Base-by-base conservation (phyloP, 192 early-diverging fungal genomes). In the Coemansia sp. region DNA sequence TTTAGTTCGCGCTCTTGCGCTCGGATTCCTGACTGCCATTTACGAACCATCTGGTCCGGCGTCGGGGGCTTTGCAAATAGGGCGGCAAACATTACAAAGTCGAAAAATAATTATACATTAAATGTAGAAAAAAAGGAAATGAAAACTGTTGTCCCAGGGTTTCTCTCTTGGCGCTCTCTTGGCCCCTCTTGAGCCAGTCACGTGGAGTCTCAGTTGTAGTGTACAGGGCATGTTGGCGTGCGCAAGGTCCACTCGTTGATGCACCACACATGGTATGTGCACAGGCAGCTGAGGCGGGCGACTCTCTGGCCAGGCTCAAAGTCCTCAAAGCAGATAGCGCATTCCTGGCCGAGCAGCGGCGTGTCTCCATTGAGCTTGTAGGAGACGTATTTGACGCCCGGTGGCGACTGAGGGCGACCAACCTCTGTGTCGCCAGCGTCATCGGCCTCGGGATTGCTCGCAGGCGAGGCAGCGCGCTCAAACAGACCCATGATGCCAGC, bases 281-380 rank as follows among this genome's bases (percentile, higher is more conserved):
- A 97, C 23, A 97, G 75, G 66, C 95, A 97, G 61, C 91, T 93
- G 70, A 95, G 83, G 2, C 93, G 76, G 0, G 93, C 91, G 50
- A 94, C 89, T 13, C 83, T 78, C 65, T 94, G 85, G 78, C 91
- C 92, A 36, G 86, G 62, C 53, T 84, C 84, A 86, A 93, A 95
- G 69, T 97, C 95, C 61, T 95, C 92, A 84, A 97, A 94, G 81
- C 95, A 97, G 45, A 97, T 97, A 0, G 91, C 85, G 75, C 95
- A 97, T 66, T 97, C 95, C 67, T 87, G 86, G 26, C 86, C 89
- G 42, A 91, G 69, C 65, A 89, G 68, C 14, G 86, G 83, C 14
- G 86, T 86, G 37, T 86, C 83, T 21, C 76, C 66, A 5, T 79
- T 79, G 7, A 92, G 71, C 63, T 85, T 84, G 61, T 88, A 88